Conservation (phyloP, 192 early-diverging fungal species). For the Umbelopsis ramanniana region DNA sequence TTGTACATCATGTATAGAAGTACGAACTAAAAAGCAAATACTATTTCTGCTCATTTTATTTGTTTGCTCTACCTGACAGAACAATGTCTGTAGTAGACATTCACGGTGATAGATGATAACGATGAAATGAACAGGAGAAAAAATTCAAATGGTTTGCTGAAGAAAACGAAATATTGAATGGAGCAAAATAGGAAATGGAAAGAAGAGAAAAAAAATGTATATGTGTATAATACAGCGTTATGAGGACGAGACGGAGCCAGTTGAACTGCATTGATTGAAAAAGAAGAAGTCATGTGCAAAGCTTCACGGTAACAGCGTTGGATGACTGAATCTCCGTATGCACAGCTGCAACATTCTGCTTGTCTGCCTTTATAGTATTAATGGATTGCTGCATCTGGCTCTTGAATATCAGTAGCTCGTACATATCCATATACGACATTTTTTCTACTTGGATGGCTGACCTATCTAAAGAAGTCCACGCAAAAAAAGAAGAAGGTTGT, state of each 20-base stretch:
- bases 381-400: constrained; percentile 17
- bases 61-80: too few species aligned
- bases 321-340: neutral
- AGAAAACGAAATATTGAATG: neutral
- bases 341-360: neutral
- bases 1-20: too few species aligned
- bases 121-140: neutral
- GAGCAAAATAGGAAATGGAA: neutral
- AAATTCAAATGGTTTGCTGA: neutral
- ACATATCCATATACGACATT: constrained; percentile 23
- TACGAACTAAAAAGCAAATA: too few species aligned
- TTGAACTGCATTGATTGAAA: neutral
- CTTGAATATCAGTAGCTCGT: constrained; percentile 12
- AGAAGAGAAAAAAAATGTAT: neutral
- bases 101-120: too few species aligned
- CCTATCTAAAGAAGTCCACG: neutral
- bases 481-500: neutral
- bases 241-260: neutral
- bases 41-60: too few species aligned
- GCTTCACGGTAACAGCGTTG: neutral
- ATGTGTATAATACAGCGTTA: neutral
- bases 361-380: neutral
- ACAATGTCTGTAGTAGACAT: too few species aligned
- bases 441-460: constrained; percentile 14
- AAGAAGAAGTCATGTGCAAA: neutral